Conservation (phyloP, 208 protist species). For the Strigomonas galati region DNA sequence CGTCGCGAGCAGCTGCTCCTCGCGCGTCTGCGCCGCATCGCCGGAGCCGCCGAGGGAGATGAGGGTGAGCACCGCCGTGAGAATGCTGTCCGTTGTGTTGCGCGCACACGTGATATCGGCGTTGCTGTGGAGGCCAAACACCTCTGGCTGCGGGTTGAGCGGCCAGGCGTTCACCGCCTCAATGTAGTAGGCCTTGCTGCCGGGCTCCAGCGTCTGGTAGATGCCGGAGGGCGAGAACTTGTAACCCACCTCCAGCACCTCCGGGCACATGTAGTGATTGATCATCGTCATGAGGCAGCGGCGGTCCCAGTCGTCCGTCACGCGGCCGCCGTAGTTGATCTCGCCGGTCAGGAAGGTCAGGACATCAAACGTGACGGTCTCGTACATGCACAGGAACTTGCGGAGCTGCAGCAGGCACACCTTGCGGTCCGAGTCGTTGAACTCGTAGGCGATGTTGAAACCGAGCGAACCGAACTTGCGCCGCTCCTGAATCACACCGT, state of each 20-base stretch:
- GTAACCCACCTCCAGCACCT: constrained; percentile 88
- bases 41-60: constrained; percentile 58
- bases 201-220: constrained; percentile 89
- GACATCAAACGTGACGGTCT: constrained; percentile 91
- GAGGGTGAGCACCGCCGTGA: constrained; percentile 82
- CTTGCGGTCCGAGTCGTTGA: constrained; percentile 94
- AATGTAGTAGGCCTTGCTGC: constrained; percentile 83
- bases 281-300: constrained; percentile 95
- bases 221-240: constrained; percentile 85
- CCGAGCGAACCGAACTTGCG: constrained; percentile 94
- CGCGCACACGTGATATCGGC: constrained; percentile 96
- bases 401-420: constrained; percentile 90
- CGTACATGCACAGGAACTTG: constrained; percentile 92
- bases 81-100: constrained; percentile 73
- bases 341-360: constrained; percentile 92
- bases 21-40: constrained; percentile 33
- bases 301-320: constrained; percentile 97
- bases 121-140: constrained; percentile 97
- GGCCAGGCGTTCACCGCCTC: constrained; percentile 90
- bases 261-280: constrained; percentile 82
- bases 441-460: constrained; percentile 97
- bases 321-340: constrained; percentile 97
- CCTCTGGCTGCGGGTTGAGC: constrained; percentile 92
- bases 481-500: constrained; percentile 93
- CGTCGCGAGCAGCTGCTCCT: constrained; percentile 75